Evolutionary conservation across 495 filamentous ascomycete genomes (phyloP), one percentile per base, ranked within the genome.

Genomic region (Aspergillus diversus): DNA sequence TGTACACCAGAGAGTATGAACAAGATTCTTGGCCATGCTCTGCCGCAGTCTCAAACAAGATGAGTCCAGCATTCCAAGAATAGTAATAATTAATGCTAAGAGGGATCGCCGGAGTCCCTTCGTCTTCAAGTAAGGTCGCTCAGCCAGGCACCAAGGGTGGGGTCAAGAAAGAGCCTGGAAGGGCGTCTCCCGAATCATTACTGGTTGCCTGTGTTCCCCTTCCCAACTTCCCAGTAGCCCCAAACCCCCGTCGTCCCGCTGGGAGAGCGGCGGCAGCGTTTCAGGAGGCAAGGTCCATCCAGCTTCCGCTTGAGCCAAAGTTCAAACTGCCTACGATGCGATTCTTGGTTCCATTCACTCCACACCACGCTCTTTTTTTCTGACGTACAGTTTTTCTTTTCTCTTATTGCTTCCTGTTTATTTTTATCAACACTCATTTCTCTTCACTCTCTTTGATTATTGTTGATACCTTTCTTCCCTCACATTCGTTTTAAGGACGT

Each of bases 301-400:
- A 43, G 6, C 3, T 42, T 42, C n/a, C n/a, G 12, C 7, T 16
- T 49, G 39, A n/a, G 15, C 13, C 27, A 50, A 6, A 11, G 27
- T 50, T 17, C 11, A n/a, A 50, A 50, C 47, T 50, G 47, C 27
- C 21, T 50, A 5, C 27, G 47, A 50, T 27, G n/a, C 9, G 7
- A 17, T 50, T 17, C 17, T 21, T 16, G 46, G 46, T 49, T 21
- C 8, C 47, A 50, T 21, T 17, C 16, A 17, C 47, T 50, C 47
- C 47, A 47, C 64, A 59, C 64, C 64, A 66, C 64, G 48, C 50
- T 49, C 51, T 52, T 32, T 33, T 59, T 57, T n/a, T 21, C 48
- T 62, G 64, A 66, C 59, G 59, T 66, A 61, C 59, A 8, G 58
- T 27, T 13, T 33, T 21, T 27, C 17, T 53, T n/a, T 53, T 27